Conservation (phyloP, 306 rosid genomes). For the Lotus japonicus region DNA sequence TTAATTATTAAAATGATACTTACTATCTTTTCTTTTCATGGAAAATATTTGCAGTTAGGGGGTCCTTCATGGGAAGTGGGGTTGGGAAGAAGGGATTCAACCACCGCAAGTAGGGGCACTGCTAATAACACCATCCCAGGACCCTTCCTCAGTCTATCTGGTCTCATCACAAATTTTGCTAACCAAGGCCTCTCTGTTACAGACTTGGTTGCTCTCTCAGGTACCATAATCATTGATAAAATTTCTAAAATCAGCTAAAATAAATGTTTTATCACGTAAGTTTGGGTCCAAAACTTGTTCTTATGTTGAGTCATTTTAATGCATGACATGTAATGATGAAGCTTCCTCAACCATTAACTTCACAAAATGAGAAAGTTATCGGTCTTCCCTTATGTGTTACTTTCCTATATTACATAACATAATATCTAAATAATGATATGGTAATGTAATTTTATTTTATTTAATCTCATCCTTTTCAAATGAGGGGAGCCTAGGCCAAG, state of each 20-base stretch:
- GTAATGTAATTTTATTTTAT: too few relatives aligned
- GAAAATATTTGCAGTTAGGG: slow-evolving; percentile 34
- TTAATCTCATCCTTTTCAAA: too few relatives aligned
- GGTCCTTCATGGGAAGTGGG: slow-evolving; percentile 55
- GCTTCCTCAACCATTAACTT: too few relatives aligned
- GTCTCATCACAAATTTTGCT: slow-evolving; percentile 34
- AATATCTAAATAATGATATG: too few relatives aligned
- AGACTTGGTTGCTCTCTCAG: slow-evolving; percentile 57
- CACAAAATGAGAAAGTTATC: too few relatives aligned
- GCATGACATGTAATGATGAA: too few relatives aligned
- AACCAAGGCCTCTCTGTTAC: slow-evolving; percentile 37
- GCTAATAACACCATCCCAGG: slow-evolving; percentile 41
- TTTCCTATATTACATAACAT: too few relatives aligned
- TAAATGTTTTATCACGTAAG: neutral
- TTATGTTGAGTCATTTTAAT: too few relatives aligned
- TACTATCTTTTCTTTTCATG: neutral
- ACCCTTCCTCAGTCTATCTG: slow-evolving; percentile 15
- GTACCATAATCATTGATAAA: slow-evolving; percentile 1
- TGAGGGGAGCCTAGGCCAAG: too few relatives aligned
- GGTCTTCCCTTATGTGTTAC: too few relatives aligned
- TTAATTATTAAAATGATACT: neutral
- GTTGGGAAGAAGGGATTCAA: slow-evolving; percentile 61
- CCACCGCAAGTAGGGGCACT: slow-evolving; percentile 40
- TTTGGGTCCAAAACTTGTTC: neutral
- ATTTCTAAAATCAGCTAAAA: neutral